Evolutionary conservation across 257 asterid genomes (phyloP).

Genomic region (Solanum pinnatisectum): DNA sequence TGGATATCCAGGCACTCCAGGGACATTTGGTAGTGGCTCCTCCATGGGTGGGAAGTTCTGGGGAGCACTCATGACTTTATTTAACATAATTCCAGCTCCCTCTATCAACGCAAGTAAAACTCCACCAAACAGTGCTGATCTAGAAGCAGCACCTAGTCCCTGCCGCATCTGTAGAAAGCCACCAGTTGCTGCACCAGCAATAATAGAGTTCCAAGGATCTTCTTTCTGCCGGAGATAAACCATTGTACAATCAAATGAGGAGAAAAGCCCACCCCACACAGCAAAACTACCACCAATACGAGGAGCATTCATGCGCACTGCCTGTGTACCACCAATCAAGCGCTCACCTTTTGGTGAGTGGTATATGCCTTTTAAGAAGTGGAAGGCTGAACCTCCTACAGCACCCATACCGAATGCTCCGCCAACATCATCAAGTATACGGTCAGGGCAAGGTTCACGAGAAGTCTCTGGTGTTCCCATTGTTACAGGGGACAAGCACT

Average conservation of each 20-base stretch:
- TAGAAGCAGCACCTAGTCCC: slow-evolving; percentile 10
- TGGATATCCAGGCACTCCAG: slow-evolving; percentile 22
- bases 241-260: slow-evolving; percentile 21
- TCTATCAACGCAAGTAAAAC: slow-evolving; percentile 21
- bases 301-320: slow-evolving; percentile 27
- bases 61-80: slow-evolving; percentile 10
- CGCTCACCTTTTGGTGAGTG: slow-evolving; percentile 29
- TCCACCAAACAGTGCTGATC: slow-evolving; percentile 25
- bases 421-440: slow-evolving; percentile 29
- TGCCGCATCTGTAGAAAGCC: slow-evolving; percentile 23
- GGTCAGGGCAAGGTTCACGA: slow-evolving; percentile 27
- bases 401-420: slow-evolving; percentile 34
- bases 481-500: not conserved
- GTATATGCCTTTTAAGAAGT: slow-evolving; percentile 27
- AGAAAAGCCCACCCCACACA: slow-evolving; percentile 29
- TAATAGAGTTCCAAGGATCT: slow-evolving; percentile 31
- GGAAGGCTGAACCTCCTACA: slow-evolving; percentile 31
- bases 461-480: slow-evolving; percentile 28
- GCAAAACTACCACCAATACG: slow-evolving; percentile 25
- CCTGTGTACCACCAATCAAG: slow-evolving; percentile 19
- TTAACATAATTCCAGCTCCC: slow-evolving; percentile 25
- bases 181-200: slow-evolving; percentile 26
- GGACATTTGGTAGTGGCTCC: slow-evolving; percentile 34
- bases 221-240: slow-evolving; percentile 24
- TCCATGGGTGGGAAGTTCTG: slow-evolving; percentile 55